Percentiles rank a stretch among this genome's conserved stretches.
Conservation (phyloP, 371 early-diverging fungal species). For the Enterocytospora artemiae region DNA sequence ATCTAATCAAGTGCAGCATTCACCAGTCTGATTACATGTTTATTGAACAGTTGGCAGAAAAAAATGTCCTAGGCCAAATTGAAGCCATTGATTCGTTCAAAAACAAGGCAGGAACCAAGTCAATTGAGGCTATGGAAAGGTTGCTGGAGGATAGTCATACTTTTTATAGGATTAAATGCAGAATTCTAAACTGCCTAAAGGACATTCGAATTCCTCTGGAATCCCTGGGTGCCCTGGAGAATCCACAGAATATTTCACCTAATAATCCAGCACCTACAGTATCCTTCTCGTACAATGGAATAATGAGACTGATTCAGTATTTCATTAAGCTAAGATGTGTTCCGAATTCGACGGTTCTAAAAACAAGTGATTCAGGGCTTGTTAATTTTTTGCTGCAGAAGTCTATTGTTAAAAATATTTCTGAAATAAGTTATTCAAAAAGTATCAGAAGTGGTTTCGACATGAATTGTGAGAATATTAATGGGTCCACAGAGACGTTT, state of each 20-base stretch:
- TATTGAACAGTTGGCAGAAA: slow-evolving; percentile 79
- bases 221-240: no score
- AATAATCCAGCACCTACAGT: slow-evolving; percentile 71
- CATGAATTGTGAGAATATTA: slow-evolving; percentile 25
- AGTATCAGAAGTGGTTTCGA: no score
- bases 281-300: slow-evolving; percentile 57
- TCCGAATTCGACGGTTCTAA: slow-evolving; percentile 56
- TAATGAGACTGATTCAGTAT: slow-evolving; percentile 56
- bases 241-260: slow-evolving; percentile 81
- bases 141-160: slow-evolving; percentile 67
- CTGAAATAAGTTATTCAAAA: slow-evolving; percentile 25
- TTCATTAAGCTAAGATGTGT: slow-evolving; percentile 57
- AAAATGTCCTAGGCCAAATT: slow-evolving; percentile 82
- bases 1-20: slow-evolving; percentile 74
- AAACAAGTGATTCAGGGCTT: slow-evolving; percentile 55
- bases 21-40: slow-evolving; percentile 88
- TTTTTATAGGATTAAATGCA: slow-evolving; percentile 61
- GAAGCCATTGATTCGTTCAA: slow-evolving; percentile 59
- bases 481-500: neutral
- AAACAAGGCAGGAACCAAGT: slow-evolving; percentile 17
- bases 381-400: slow-evolving; percentile 56
- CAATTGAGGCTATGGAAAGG: slow-evolving; percentile 45
- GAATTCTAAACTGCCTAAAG: slow-evolving; percentile 21
- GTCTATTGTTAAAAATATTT: slow-evolving; percentile 46
- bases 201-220: no score